Evolutionary conservation across 2,329 filamentous ascomycete genomes (phyloP), one percentile per base, ranked within the genome.

Genomic region (Fusarium siculi): DNA sequence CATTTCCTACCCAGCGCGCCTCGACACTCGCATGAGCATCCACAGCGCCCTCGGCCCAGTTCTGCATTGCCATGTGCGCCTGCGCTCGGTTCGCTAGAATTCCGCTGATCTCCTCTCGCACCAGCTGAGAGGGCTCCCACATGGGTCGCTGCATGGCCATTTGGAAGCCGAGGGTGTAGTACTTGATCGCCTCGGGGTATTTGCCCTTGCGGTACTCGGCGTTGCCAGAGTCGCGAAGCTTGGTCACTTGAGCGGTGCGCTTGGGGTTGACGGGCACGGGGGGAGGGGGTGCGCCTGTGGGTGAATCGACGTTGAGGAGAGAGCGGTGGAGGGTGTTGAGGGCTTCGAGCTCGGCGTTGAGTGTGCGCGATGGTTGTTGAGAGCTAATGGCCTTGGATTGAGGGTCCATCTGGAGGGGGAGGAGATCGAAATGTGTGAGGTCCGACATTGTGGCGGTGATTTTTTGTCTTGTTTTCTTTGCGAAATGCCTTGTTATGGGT

Each of bases 221-320:
- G 86, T 97, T 97, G 78, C 94, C 96, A 64, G 89, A 89, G 81
- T 98, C 96, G 81, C 95, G 93, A 74, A 98, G 91, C 85, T 98
- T 98, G 83, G 87, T 90, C 83, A 99, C 93, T 80, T 95, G 91
- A 40, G 93, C 94, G 74, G 89, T 92, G 79, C 96, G 94, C 85
- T 98, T 97, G 57, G 94, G 95, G 86, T 97, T 97, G 70, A 98
- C 92, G 67, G 95, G 95, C 46, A 97, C 88, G 0, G 96, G 96
- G 0, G 96, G 93, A 9, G 95, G 95, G 0, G 96, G 96, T 25
- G 94, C 86, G 53, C 84, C 87, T 66, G 89, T 87, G 10, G 94
- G 89, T 15, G 75, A 74, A 16, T 82, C 81, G 67, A 80, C 61
- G 62, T 83, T 83, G 76, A 96, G 86, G 68, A 98, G 89, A 47